Evolutionary conservation across 1,284 basidiomycete genomes (phyloP).

Genomic region (Inonotus obliquus): DNA sequence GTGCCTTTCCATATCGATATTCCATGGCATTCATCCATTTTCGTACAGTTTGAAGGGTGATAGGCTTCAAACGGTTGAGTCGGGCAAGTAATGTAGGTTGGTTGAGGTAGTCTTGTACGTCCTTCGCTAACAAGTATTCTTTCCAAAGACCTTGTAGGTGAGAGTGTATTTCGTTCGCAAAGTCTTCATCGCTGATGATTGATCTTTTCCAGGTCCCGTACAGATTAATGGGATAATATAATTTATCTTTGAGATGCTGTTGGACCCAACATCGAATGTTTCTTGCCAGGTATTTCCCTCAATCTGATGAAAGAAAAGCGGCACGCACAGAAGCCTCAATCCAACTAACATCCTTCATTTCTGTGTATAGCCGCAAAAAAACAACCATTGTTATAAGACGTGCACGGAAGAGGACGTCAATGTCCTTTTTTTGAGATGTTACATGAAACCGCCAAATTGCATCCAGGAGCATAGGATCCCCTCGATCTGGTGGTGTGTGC

Average conservation of each 20-base stretch:
- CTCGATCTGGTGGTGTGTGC: not conserved
- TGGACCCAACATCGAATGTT: not conserved
- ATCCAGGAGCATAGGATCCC: not conserved
- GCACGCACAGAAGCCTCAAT: not conserved
- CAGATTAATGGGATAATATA: not conserved
- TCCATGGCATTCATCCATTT: constrained; percentile 28
- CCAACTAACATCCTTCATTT: not conserved
- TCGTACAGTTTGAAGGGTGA: constrained; percentile 24
- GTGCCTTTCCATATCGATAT: constrained; percentile 19
- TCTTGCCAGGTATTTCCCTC: not conserved
- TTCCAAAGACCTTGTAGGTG: constrained; percentile 16
- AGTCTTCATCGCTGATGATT: constrained; percentile 23
- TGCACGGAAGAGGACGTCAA: not conserved
- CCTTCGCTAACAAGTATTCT: not conserved
- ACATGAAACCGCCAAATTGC: not conserved
- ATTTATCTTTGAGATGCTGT: not conserved
- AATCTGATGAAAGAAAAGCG: not conserved
- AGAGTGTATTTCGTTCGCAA: constrained; percentile 18
- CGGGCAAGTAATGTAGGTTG: not conserved
- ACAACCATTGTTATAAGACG: not conserved
- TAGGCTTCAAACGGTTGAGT: constrained; percentile 17
- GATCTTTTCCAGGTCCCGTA: constrained; percentile 10
- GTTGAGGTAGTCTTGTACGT: not conserved
- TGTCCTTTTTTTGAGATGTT: not conserved
- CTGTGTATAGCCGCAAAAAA: not conserved